Base-by-base conservation (phyloP, 441 rosid species). In the Hura crepitans region DNA sequence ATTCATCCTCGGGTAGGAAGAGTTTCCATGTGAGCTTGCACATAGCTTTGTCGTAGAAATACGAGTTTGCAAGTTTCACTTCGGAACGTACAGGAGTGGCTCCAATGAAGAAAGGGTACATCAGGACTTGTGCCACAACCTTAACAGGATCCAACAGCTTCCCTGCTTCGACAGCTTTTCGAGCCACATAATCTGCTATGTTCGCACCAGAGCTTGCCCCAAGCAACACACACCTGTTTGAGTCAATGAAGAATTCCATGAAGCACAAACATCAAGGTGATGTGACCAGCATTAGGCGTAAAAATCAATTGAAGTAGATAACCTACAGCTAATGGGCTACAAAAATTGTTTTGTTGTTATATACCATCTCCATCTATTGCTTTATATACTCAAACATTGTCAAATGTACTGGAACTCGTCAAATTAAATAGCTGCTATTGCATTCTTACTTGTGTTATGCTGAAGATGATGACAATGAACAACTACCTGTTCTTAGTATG, bases 181-280 rank as follows among this genome's bases (percentile, higher is more conserved):
- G 82, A 54, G 96, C 82, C 73, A 89, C 96, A 39, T 84, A 85
- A 76, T 93, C 93, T 14, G 90, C 97, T 49, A 93, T 89, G 75
- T 93, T 90, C 5, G 96, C 92, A 46, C 98, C 98, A 62, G 93
- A 93, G 78, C 97, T 90, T 77, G 88, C 94, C 37, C 98, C 98
- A 62, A 93, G 91, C 60, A 93, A 86, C 66, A 93, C 84, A 76
- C 96, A 93, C 81, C 97, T 90, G 96, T 70, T 78, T 57, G 70
- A 74, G 54, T 77, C 33, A 71, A 51, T 45, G 2, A 27, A 64
- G 27, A 37, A 37, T 27, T 45, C 27, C 1, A 23, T 22, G 60
- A 62, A 45, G 22, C 22, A 28, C 17, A 68, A 27, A 23, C 17
- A 0, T 6, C 8, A 28, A 12, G 35, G 37, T 39, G 30, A 61